Percentiles rank a stretch among this genome's conserved stretches.
phyloP scores from a whole-genome alignment of 2,329 filamentous ascomycete species.

The Pyricularia sp. region DNA sequence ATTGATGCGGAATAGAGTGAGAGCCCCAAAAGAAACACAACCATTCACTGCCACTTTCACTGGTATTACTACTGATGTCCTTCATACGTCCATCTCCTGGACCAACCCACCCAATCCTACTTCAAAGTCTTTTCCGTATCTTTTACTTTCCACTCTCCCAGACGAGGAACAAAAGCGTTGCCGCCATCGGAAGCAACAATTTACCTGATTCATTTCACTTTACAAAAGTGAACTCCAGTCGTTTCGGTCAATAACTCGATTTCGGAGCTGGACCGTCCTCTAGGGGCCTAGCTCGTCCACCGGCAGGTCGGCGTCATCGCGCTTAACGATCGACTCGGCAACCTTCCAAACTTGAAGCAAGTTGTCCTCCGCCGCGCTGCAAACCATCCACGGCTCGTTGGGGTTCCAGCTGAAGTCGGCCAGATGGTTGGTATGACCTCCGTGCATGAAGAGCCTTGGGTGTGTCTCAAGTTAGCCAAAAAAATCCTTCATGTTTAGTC shows the following conservation, averaged over 20 bases:
- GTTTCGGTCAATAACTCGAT: neutral
- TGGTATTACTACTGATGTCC: neutral
- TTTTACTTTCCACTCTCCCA: neutral
- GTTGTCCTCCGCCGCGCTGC: conserved; percentile 94
- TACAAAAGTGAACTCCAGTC: conserved; percentile 3
- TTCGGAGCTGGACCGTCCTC: conserved; percentile 8
- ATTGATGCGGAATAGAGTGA: neutral
- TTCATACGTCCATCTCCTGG: neutral
- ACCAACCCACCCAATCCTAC: neutral
- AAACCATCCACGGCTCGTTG: conserved; percentile 94
- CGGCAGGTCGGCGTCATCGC: conserved; percentile 65
- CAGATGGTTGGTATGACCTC: conserved; percentile 92
- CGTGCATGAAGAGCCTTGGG: conserved; percentile 86
- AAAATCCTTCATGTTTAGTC: neutral
- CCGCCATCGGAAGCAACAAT: neutral
- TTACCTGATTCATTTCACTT: neutral
- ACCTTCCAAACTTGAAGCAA: conserved; percentile 92
- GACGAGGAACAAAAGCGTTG: neutral
- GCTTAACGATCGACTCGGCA: conserved; percentile 70
- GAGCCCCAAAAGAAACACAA: neutral
- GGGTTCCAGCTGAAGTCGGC: conserved; percentile 97
- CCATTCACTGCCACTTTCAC: neutral
- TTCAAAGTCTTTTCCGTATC: neutral
- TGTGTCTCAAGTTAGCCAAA: neutral
- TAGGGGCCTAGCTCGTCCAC: conserved; percentile 67